A percentile compares a stretch with the other conserved stretches of the same genome.
Evolutionary conservation across 768 basidiomycete genomes (phyloP).

Genomic region (Trametes gibbosa): DNA sequence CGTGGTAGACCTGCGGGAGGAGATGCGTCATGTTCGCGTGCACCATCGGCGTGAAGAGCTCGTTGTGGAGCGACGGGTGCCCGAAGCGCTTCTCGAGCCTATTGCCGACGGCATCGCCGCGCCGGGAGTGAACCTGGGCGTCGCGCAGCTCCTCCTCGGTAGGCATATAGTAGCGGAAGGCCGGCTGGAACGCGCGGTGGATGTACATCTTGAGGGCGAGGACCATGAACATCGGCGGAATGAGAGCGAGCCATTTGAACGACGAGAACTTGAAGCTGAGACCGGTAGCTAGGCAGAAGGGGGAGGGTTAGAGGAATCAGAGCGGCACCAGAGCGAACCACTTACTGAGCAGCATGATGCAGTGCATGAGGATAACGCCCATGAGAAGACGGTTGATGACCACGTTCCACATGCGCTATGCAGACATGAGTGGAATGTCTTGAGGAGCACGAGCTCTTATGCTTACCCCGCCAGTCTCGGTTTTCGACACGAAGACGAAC

Average conservation of each 20-base stretch:
- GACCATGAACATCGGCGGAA: slow-evolving; percentile 84
- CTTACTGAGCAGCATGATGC: slow-evolving; percentile 83
- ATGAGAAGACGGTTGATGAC: slow-evolving; percentile 83
- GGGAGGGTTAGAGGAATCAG: slow-evolving; percentile 5
- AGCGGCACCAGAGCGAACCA: not conserved
- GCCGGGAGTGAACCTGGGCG: slow-evolving; percentile 76
- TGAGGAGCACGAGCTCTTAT: not conserved
- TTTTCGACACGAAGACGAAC: slow-evolving; percentile 86
- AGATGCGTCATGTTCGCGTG: slow-evolving; percentile 84
- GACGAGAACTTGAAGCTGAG: slow-evolving; percentile 69
- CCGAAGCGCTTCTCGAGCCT: slow-evolving; percentile 90
- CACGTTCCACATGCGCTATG: slow-evolving; percentile 90
- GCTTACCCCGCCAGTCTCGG: slow-evolving; percentile 91
- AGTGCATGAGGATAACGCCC: slow-evolving; percentile 83
- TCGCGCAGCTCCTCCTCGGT: slow-evolving; percentile 70
- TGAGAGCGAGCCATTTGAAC: slow-evolving; percentile 77
- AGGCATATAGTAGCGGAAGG: slow-evolving; percentile 85
- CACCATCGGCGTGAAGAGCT: slow-evolving; percentile 86
- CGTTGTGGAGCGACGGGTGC: slow-evolving; percentile 85
- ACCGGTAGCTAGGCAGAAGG: slow-evolving; percentile 63
- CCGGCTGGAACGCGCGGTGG: slow-evolving; percentile 58
- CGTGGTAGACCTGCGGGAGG: slow-evolving; percentile 70
- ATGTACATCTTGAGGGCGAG: slow-evolving; percentile 84
- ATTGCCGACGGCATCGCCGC: slow-evolving; percentile 67
- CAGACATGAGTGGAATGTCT: not conserved